Conservation (phyloP, 2,329 filamentous ascomycete species). For the Sclerotinia borealis region DNA sequence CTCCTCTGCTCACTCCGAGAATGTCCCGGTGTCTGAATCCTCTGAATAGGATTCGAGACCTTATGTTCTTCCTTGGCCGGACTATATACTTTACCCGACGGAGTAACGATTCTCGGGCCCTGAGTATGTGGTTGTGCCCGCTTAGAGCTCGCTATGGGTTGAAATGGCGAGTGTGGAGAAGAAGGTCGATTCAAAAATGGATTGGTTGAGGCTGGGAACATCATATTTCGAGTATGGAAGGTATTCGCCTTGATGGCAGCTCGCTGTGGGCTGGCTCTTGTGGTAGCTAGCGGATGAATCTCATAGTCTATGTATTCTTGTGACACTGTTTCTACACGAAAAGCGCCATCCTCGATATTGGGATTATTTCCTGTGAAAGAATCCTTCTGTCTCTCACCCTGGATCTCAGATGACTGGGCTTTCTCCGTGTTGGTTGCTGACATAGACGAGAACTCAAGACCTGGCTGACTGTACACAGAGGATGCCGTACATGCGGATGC, state of each 20-base stretch:
- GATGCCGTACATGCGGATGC: neutral
- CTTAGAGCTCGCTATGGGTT: neutral
- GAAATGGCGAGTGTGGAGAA: neutral
- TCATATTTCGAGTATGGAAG: slow-evolving; percentile 21
- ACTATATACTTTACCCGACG: neutral
- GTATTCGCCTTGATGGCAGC: slow-evolving; percentile 21
- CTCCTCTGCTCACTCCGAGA: neutral
- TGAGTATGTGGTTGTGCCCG: neutral
- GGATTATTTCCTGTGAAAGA: neutral
- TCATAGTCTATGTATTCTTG: neutral
- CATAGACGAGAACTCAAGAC: neutral
- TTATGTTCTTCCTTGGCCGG: neutral
- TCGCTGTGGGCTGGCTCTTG: neutral
- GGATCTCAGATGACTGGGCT: neutral
- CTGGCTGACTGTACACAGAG: neutral
- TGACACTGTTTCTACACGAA: neutral
- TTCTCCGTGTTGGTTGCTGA: neutral
- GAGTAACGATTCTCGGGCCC: neutral
- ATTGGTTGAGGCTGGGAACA: slow-evolving; percentile 9
- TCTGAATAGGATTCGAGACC: neutral
- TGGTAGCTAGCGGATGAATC: neutral
- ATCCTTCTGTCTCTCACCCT: neutral
- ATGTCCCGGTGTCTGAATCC: neutral
- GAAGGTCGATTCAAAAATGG: neutral
- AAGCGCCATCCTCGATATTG: neutral